Evolutionary conservation across 768 basidiomycete genomes (phyloP), one percentile per base, ranked within the genome.

Genomic region (Lactifluus volemus): DNA sequence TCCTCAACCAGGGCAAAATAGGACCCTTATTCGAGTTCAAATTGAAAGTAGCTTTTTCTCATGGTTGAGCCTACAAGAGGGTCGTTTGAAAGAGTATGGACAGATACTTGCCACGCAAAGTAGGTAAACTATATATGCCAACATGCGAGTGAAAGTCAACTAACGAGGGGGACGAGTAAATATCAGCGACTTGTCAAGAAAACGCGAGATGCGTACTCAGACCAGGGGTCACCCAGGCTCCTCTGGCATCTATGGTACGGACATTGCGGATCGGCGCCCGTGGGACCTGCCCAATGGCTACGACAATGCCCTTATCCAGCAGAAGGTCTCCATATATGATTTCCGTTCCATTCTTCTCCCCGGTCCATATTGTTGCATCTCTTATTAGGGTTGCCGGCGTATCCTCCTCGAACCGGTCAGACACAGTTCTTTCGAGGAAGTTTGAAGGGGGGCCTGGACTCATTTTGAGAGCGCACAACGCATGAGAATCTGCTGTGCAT

Each of bases 1-100:
- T 86, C 50, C 92, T 79, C 30, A 98, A 76, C 84, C 86, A 90
- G 2, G 92, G 91, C 38, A 84, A 67, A 59, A 88, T 78, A 4
- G 89, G 81, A 0, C 86, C 87, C 53, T 88, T 80, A 10, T 62
- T 63, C 10, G 89, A 90, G 69, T 87, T 85, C 14, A 80, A 74
- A 68, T 89, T 89, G 48, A 73, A 63, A 15, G 81, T 75, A 34
- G 84, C 83, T 75, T 47, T 19, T 17, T 11, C 21, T 53, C 50
- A n/a, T 47, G n/a, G 34, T 19, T 17, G 45, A 47, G 45, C 15
- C 21, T 47, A 19, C 45, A 38, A 21, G 30, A 45, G 4, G n/a
- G 14, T 56, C 7, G 11, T 41, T 53, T 32, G 5, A 29, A 14
- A 34, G 9, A 10, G 36, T 38, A 9, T 53, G 30, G 51, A 49